Percentiles rank a stretch among this genome's conserved stretches.
phyloP scores from a whole-genome alignment of 2,329 filamentous ascomycete genomes.

The Colletotrichum caudatum region DNA sequence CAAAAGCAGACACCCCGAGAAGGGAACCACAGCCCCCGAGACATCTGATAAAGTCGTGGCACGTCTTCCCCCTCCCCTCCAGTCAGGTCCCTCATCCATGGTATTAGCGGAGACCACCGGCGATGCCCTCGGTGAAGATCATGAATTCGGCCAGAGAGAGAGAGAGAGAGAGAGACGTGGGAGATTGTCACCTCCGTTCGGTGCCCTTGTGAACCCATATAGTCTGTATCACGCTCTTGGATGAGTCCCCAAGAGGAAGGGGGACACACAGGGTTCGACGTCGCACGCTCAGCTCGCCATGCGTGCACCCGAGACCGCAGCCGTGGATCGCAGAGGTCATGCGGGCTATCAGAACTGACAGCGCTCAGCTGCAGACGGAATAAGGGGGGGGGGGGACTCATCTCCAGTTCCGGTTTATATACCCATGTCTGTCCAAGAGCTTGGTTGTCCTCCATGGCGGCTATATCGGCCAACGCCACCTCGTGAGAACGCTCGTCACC shows the following conservation, averaged over 20 bases:
- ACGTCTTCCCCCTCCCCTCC: background rate
- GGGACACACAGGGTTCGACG: background rate
- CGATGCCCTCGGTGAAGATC: background rate
- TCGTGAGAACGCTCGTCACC: background rate
- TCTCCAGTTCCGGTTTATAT: background rate
- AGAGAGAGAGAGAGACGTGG: background rate
- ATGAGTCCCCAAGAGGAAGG: background rate
- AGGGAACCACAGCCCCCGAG: background rate
- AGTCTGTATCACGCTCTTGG: background rate
- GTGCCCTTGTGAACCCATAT: background rate
- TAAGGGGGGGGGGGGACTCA: too few relatives aligned
- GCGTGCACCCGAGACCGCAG: slow-evolving; percentile 22
- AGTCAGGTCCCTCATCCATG: background rate
- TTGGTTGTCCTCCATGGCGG: background rate
- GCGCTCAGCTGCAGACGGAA: background rate
- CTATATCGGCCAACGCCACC: background rate
- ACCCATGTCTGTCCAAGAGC: background rate
- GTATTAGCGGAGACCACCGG: background rate
- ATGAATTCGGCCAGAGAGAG: background rate
- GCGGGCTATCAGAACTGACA: slow-evolving; percentile 17
- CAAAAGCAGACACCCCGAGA: background rate
- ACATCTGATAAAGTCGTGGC: background rate
- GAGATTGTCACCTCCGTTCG: background rate
- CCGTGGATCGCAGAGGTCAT: slow-evolving; percentile 20
- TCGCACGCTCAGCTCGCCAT: slow-evolving; percentile 22